Evolutionary conservation across 768 basidiomycete genomes (phyloP).

Genomic region (Calocera viscosa): DNA sequence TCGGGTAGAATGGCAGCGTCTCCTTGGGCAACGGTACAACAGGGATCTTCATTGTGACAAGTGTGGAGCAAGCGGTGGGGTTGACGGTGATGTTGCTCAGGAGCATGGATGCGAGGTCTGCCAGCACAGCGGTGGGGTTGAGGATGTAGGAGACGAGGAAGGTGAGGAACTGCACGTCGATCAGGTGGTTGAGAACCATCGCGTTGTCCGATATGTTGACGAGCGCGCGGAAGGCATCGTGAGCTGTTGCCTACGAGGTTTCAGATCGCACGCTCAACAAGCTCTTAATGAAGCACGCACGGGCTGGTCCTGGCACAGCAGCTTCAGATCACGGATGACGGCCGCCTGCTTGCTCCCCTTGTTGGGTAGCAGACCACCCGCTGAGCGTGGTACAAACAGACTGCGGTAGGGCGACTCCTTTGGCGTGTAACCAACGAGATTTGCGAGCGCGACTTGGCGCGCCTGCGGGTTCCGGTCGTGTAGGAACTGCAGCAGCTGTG

Average conservation of each 20-base stretch:
- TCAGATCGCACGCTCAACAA: neutral
- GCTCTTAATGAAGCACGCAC: conserved; percentile 30
- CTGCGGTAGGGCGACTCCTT: conserved; percentile 54
- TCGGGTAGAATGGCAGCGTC: conserved; percentile 46
- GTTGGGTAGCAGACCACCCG: conserved; percentile 45
- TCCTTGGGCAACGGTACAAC: conserved; percentile 37
- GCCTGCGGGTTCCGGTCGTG: conserved; percentile 79
- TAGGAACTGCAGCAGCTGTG: conserved; percentile 72
- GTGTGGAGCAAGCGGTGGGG: conserved; percentile 46
- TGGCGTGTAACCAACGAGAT: conserved; percentile 68
- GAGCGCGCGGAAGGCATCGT: conserved; percentile 87
- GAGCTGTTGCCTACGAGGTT: conserved; percentile 58
- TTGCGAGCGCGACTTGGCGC: conserved; percentile 71
- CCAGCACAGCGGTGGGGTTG: conserved; percentile 78
- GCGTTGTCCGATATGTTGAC: conserved; percentile 86
- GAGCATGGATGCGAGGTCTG: conserved; percentile 93
- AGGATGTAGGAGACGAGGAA: conserved; percentile 85
- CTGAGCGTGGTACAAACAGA: conserved; percentile 59
- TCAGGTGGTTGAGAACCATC: conserved; percentile 49
- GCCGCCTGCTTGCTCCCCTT: conserved; percentile 44
- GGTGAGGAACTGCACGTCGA: conserved; percentile 57
- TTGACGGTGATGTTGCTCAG: conserved; percentile 86
- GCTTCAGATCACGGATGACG: conserved; percentile 65
- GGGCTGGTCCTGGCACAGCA: conserved; percentile 78
- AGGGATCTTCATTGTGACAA: conserved; percentile 55